phyloP scores from a whole-genome alignment of 2,329 filamentous ascomycete species.

The Fusarium sarcochroum region DNA sequence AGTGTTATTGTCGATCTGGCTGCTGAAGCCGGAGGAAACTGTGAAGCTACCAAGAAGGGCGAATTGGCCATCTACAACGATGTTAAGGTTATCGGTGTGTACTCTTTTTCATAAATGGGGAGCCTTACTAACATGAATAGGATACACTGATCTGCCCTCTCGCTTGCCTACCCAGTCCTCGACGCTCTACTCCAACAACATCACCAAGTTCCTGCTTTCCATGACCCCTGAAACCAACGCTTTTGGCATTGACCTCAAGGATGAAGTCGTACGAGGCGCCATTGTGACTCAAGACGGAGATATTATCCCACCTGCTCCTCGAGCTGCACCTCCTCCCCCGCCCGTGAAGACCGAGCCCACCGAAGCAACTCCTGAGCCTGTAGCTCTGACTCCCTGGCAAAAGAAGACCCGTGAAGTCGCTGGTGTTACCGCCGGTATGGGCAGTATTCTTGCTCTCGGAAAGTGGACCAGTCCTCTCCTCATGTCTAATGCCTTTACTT shows the following conservation, averaged over 20 bases:
- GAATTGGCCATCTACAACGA: slow-evolving; percentile 79
- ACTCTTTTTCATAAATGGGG: background rate
- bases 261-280: slow-evolving; percentile 87
- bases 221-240: slow-evolving; percentile 83
- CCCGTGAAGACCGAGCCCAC: slow-evolving; percentile 58
- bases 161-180: slow-evolving; percentile 90
- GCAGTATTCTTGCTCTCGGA: slow-evolving; percentile 79
- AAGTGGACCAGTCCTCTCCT: slow-evolving; percentile 87
- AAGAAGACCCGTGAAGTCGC: slow-evolving; percentile 82
- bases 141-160: slow-evolving; percentile 90
- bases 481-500: slow-evolving; percentile 90
- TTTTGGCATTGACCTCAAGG: slow-evolving; percentile 83
- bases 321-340: slow-evolving; percentile 71
- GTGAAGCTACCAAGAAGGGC: slow-evolving; percentile 83
- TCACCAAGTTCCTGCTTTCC: slow-evolving; percentile 88
- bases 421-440: slow-evolving; percentile 83
- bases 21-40: slow-evolving; percentile 90
- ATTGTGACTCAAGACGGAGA: slow-evolving; percentile 86
- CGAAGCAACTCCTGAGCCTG: slow-evolving; percentile 65
- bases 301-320: slow-evolving; percentile 81
- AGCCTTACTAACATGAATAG: slow-evolving; percentile 55
- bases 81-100: slow-evolving; percentile 84
- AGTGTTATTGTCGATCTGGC: slow-evolving; percentile 91
- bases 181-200: slow-evolving; percentile 93
- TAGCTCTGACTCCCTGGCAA: slow-evolving; percentile 85